These are phyloP conservation scores for Ramaria sp. DNA, from an alignment of 768 basidiomycete species.

Conservation along the genomic window DNA sequence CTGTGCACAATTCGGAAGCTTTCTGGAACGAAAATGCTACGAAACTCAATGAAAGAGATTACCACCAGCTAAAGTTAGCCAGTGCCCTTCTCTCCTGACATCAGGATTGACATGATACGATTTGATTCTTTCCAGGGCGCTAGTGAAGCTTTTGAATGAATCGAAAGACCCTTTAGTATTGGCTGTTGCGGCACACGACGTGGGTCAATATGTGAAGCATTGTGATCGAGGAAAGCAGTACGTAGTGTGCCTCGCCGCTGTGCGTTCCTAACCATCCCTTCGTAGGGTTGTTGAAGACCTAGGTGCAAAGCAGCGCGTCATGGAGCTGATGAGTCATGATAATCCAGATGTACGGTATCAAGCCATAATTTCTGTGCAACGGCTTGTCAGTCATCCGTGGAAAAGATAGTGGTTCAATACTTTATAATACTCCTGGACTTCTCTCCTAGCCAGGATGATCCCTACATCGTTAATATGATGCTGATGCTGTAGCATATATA, in stretches of 20 bases:
- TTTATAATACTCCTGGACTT: neutral
- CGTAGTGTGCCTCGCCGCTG: slow-evolving; percentile 16
- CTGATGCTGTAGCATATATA: neutral
- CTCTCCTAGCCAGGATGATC: neutral
- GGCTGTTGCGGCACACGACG: slow-evolving; percentile 86
- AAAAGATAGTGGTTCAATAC: slow-evolving; percentile 1
- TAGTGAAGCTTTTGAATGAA: slow-evolving; percentile 60
- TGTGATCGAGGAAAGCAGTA: slow-evolving; percentile 90
- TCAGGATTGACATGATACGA: neutral
- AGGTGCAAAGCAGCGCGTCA: slow-evolving; percentile 76
- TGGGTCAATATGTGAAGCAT: slow-evolving; percentile 90
- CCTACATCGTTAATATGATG: neutral
- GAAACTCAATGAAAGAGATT: slow-evolving; percentile 76
- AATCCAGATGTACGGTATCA: slow-evolving; percentile 88
- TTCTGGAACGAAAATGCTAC: slow-evolving; percentile 97
- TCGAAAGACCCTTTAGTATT: slow-evolving; percentile 69
- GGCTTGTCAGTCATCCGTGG: slow-evolving; percentile 88
- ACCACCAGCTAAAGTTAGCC: slow-evolving; percentile 71
- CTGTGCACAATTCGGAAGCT: slow-evolving; percentile 90
- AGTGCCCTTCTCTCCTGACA: neutral
- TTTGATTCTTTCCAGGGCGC: slow-evolving; percentile 33
- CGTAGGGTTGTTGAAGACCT: slow-evolving; percentile 68
- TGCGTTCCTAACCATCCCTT: slow-evolving; percentile 2
- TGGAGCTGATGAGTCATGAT: slow-evolving; percentile 87
- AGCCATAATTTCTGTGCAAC: slow-evolving; percentile 82